Evolutionary conservation across 2,329 filamentous ascomycete species (phyloP), one percentile per base, ranked within the genome.

Genomic region (Phyllosticta ampelicida): DNA sequence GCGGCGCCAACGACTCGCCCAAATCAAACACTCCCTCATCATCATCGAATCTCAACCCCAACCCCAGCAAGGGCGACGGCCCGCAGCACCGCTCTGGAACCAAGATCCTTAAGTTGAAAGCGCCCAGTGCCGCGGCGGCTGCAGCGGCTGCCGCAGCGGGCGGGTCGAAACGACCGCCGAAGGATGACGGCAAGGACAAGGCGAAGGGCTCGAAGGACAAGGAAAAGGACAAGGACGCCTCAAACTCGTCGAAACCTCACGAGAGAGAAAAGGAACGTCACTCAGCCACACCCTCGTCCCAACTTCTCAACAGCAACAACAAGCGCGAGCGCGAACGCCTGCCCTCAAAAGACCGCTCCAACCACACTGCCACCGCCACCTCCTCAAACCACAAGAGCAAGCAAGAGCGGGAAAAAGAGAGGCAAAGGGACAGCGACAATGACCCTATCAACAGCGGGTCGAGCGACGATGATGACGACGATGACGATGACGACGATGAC

Each of bases 291-390:
- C 11, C 30, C 5, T 13, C 30, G 13, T 13, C 30, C 3, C 11
- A 13, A 16, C 30, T n/a, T 5, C 36, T 44, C 36, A 44, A 44
- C 13, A n/a, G 13, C 16, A 44, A 44, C 36, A 44, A 44, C 16
- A 71, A 71, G 59, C 55, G 70, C 10, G 69, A 71, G 1, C 58
- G 70, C 6, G 70, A 72, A 10, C 16, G 29, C 26, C 19, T 8
- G 23, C 8, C 23, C 23, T 26, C 23, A 3, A 26, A 26, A 26
- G 23, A 26, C 23, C 23, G 23, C n/a, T n/a, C n/a, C n/a, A n/a
- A n/a, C n/a, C n/a, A n/a, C n/a, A n/a, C n/a, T n/a, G n/a, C n/a
- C 23, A 26, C 23, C 23, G 3, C 23, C 23, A 26, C 23, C 23
- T 26, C 23, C 3, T 26, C 23, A 3, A 26, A 26, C 3, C 3